Base-by-base conservation (phyloP, 768 basidiomycete genomes). In the Pulveroboletus ravenelii region DNA sequence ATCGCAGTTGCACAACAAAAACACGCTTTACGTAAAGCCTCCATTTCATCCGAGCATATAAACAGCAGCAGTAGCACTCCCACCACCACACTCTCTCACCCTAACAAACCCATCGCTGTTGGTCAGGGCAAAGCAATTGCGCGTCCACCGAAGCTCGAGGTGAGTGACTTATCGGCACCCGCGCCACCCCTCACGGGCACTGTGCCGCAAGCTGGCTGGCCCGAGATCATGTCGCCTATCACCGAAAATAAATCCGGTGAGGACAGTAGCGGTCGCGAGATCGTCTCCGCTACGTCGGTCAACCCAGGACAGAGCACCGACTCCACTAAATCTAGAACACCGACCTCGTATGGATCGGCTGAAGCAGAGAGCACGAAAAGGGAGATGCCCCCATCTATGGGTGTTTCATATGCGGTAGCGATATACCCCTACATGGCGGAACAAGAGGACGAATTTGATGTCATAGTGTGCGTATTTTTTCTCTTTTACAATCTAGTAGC, bases 381-480 rank as follows among this genome's bases (percentile, higher is more conserved):
- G 48, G 78, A 80, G 45, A 74, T 75, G 27, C 74, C 75, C 44
- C 61, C 73, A 35, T 57, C 71, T 2, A 70, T 68, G 57, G 84
- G 82, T 13, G 78, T 93, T 17, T 93, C 93, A 10, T 99, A 96
- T 62, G 94, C 95, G 2, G 91, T 99, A 31, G 93, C 94, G 29
- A 98, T 98, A 58, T 98, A 99, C 64, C 96, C 96, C 40, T 98
- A 99, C 68, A 88, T 94, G 82, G 93, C 95, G 6, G 96, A 98
- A 69, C 87, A 96, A 65, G 93, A 96, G 50, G 96, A 98, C 66
- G 96, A 99, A 67, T 98, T 97, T 66, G 93, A 98, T 64, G 96
- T 98, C 2, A 83, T 89, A 35, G 94, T 99, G 86, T 96, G 69
- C 71, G 89, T 78, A 10, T 50, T 17, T 47, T 42, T 49, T 49